Evolutionary conservation across 495 filamentous ascomycete genomes (phyloP).

Genomic region (Amphirosellinia nigrospora): DNA sequence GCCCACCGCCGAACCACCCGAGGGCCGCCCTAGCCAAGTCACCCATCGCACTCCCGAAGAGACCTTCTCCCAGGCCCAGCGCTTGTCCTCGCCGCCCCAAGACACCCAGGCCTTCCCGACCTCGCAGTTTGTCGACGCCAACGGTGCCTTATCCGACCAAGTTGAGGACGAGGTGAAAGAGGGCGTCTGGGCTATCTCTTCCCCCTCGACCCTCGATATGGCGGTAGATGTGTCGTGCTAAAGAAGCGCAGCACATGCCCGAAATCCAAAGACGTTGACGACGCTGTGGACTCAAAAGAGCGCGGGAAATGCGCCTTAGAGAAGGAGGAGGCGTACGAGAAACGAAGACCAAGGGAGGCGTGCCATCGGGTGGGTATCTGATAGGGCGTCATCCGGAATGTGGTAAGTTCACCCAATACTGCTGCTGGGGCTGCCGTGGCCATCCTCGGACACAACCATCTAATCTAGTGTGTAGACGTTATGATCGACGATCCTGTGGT

Average conservation of each 20-base stretch:
- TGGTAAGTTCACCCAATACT: constrained; percentile 60
- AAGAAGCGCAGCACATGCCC: constrained; percentile 71
- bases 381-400: constrained; percentile 94
- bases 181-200: constrained; percentile 94
- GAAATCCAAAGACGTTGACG: constrained; percentile 47
- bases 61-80: constrained; percentile 52
- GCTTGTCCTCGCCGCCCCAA: constrained; percentile 61
- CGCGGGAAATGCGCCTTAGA: constrained; percentile 50
- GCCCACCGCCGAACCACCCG: constrained; percentile 73
- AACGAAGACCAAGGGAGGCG: constrained; percentile 59
- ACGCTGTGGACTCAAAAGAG: constrained; percentile 33
- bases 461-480: constrained; percentile 63
- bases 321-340: constrained; percentile 65
- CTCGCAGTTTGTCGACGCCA: constrained; percentile 81
- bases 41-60: constrained; percentile 55
- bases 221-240: constrained; percentile 72
- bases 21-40: constrained; percentile 63
- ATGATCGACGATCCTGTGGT: constrained; percentile 79
- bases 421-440: constrained; percentile 5
- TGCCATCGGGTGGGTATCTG: constrained; percentile 82
- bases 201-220: constrained; percentile 72
- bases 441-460: constrained; percentile 27
- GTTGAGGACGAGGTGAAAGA: constrained; percentile 87
- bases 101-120: constrained; percentile 72
- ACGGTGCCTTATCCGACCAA: constrained; percentile 75